Base-by-base conservation (phyloP, 768 basidiomycete species). In the Filobasidium floriforme region DNA sequence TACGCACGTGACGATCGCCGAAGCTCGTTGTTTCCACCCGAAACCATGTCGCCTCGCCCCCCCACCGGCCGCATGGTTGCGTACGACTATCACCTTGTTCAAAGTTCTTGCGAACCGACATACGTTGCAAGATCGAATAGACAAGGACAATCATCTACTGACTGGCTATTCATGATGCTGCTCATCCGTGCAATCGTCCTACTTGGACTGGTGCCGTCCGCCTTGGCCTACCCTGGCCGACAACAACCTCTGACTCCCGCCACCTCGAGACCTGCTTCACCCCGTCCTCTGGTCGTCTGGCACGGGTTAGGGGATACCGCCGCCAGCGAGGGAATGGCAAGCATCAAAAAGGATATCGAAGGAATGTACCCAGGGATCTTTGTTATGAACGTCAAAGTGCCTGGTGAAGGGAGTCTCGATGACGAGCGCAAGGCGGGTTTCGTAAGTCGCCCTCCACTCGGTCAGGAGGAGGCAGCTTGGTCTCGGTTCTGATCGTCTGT, bases 251-350 rank as follows among this genome's bases (percentile, higher is more conserved):
- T 57, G 12, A 15, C n/a, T 15, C 54, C 26, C 4, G 22, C 24
- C 19, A 3, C 54, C 2, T 37, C 32, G 3, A 37, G 32, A 37
- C 3, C 24, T 32, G 22, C 4, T 15, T 19, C 54, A 14, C 65
- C 59, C 9, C 63, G 67, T 18, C 71, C 74, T 0, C 68, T 75
- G 41, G 74, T 73, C 44, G 75, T 79, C 55, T 79, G 81, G 81
- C 81, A 82, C 68, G 81, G 81, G 0, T 74, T 82, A 1, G 81
- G 81, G 29, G 80, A 82, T 70, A 76, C 77, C 14, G 74, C 73
- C 52, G 69, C 72, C 12, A 73, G 76, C 2, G 68, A 73, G 0
- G 81, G 80, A 6, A 76, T 82, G 22, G 41, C 66, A 18, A 64
- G 62, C 0, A 73, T 81, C 43, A 77, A 77, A 22, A 60, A 69